These are phyloP conservation scores for Quillaja saponaria DNA, from an alignment of 306 rosid genomes.

Conservation along the genomic window DNA sequence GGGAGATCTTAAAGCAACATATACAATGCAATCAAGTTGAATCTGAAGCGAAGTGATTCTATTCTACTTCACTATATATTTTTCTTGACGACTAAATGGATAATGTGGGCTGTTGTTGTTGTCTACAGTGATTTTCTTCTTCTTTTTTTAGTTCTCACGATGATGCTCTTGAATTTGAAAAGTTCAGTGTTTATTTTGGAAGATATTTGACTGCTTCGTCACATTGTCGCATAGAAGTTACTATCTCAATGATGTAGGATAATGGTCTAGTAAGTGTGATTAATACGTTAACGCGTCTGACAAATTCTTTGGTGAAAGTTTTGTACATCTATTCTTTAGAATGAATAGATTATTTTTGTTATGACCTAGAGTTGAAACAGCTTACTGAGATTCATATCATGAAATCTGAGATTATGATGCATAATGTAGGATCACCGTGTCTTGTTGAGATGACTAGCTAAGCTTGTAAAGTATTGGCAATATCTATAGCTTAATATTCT, in stretches of 20 bases:
- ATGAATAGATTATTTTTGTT: no score
- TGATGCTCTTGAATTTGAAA: not conserved
- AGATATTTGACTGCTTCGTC: not conserved
- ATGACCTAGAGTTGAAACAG: no score
- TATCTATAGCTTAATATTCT: no score
- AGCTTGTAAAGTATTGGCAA: no score
- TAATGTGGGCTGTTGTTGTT: constrained; percentile 8
- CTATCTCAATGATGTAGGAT: not conserved
- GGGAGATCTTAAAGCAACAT: constrained; percentile 11
- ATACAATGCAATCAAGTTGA: no score
- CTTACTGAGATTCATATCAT: no score
- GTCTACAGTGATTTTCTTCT: not conserved
- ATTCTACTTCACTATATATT: not conserved
- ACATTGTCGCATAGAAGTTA: not conserved
- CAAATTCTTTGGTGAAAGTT: no score
- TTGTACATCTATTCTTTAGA: no score
- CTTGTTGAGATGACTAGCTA: no score
- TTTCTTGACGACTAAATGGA: not conserved
- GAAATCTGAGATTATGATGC: no score
- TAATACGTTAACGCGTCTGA: no score
- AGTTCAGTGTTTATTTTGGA: not conserved
- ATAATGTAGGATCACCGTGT: no score
- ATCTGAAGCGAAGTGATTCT: not conserved
- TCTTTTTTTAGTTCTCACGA: not conserved
- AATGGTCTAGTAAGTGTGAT: not conserved